Percentiles rank a stretch among this genome's conserved stretches.
phyloP scores from a whole-genome alignment of 2,329 filamentous ascomycete species.

The Aspergillus transmontanensis region DNA sequence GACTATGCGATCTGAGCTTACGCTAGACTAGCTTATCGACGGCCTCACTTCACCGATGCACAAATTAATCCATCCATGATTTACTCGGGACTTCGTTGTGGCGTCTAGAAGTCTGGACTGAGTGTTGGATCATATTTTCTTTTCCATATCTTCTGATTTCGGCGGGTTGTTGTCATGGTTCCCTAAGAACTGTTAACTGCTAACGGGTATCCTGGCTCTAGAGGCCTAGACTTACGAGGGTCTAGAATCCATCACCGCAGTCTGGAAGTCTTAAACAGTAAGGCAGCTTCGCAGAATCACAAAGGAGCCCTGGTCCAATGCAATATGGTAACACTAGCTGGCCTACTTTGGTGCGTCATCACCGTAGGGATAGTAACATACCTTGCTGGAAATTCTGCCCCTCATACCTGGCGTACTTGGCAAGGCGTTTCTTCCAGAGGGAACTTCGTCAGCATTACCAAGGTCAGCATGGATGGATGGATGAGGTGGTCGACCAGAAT shows the following conservation, averaged over 20 bases:
- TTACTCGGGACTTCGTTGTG: background rate
- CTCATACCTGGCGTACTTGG: background rate
- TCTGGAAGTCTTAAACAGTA: background rate
- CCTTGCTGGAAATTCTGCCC: background rate
- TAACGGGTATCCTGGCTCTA: background rate
- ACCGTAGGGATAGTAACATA: background rate
- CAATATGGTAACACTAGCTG: background rate
- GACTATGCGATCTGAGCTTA: constrained; percentile 13
- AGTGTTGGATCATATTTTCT: background rate
- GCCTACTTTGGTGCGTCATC: background rate
- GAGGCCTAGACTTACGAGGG: background rate
- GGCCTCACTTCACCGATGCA: constrained; percentile 12
- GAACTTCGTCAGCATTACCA: background rate
- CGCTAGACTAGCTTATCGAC: constrained; percentile 17
- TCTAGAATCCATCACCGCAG: background rate
- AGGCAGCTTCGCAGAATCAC: background rate
- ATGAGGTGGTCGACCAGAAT: background rate
- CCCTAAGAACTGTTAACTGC: too few species aligned
- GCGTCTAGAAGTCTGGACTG: background rate
- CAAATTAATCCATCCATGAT: background rate
- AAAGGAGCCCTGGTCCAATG: background rate
- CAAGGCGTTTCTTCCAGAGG: background rate
- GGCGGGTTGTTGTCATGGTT: background rate
- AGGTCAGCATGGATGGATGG: background rate
- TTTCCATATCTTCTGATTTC: background rate